These are phyloP conservation scores for Moesziomyces parantarcticus DNA, from an alignment of 1,284 basidiomycete genomes.

Conservation along the genomic window DNA sequence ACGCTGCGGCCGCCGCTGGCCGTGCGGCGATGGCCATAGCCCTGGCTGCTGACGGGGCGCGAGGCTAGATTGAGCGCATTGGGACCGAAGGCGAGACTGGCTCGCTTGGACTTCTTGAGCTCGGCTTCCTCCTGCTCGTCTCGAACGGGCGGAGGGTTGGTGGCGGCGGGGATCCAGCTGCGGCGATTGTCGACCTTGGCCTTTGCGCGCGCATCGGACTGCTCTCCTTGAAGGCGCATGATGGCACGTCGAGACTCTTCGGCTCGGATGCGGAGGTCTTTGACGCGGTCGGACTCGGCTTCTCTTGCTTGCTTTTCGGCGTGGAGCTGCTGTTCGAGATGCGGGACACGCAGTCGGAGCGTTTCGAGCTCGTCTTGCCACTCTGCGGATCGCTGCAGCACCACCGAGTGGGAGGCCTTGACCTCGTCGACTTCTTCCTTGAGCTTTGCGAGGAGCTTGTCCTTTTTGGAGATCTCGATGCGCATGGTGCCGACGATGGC, in stretches of 20 bases:
- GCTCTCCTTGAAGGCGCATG: constrained; percentile 61
- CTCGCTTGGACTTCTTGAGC: constrained; percentile 52
- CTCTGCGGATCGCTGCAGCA: constrained; percentile 51
- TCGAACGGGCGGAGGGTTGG: constrained; percentile 14
- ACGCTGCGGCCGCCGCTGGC: constrained; percentile 48
- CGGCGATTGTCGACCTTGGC: constrained; percentile 51
- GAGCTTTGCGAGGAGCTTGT: constrained; percentile 32
- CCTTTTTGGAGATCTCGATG: constrained; percentile 42
- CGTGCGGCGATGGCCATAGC: constrained; percentile 37
- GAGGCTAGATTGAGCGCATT: constrained; percentile 37
- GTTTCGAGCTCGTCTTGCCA: constrained; percentile 60
- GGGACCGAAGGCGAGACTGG: constrained; percentile 56
- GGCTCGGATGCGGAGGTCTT: constrained; percentile 59
- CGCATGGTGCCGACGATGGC: constrained; percentile 53
- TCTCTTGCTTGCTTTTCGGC: constrained; percentile 45
- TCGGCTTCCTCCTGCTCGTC: constrained; percentile 55
- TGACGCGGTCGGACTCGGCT: constrained; percentile 59
- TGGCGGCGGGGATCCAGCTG: constrained; percentile 43
- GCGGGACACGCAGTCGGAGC: constrained; percentile 30
- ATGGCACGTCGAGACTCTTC: constrained; percentile 62
- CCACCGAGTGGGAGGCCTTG: constrained; percentile 49
- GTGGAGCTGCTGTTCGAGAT: constrained; percentile 30
- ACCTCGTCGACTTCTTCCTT: constrained; percentile 47
- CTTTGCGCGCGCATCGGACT: constrained; percentile 49
- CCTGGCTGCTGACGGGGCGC: constrained; percentile 14